Evolutionary conservation across 306 rosid genomes (phyloP), one percentile per base, ranked within the genome.

Genomic region (Glycine latifolia): DNA sequence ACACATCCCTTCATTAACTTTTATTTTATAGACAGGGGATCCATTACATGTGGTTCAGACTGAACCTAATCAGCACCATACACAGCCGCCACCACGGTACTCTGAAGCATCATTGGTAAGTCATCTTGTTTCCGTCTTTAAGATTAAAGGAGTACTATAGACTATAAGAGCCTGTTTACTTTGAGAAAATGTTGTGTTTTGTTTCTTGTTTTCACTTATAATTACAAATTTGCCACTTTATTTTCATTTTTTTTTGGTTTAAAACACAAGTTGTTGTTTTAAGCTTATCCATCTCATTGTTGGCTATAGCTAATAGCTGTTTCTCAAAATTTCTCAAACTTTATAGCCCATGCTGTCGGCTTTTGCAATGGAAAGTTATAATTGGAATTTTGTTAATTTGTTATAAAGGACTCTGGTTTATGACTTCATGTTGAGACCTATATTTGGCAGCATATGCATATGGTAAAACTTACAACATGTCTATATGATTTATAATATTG

Each of bases 81-180:
- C 97, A 47, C 98, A 92, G 79, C 94, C 99, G 47, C 97, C 94
- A 76, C 83, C 98, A 10, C 94, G 94, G 83, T 93, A 89, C 87
- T 83, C 91, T 67, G 99, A 96, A 88, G 97, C 93, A 74, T 85
- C 97, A 6, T 80, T 95, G 93, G 99, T 95, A 87, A 70, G 89
- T 77, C 67, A 70, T 73, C 46, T 12, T 54, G 54, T 81, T 63
- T 15, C 69, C 60, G 62, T 71, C 16, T 16, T 48, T 79, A 63
- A 67, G 44, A 69, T 79, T 65, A 55, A 62, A 10, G 55, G 41
- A 43, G 61, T 72, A 50, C 48, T 48, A 10, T 68, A 56, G 75
- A 53, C 77, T 76, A 39, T 12, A 15, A 9, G 14, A 14, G 7
- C 52, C 26, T 43, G 15, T 68, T 15, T 44, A 17, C n/a, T 46